Base-by-base conservation (phyloP, 2,329 filamentous ascomycete species). In the Aureobasidium sp. region DNA sequence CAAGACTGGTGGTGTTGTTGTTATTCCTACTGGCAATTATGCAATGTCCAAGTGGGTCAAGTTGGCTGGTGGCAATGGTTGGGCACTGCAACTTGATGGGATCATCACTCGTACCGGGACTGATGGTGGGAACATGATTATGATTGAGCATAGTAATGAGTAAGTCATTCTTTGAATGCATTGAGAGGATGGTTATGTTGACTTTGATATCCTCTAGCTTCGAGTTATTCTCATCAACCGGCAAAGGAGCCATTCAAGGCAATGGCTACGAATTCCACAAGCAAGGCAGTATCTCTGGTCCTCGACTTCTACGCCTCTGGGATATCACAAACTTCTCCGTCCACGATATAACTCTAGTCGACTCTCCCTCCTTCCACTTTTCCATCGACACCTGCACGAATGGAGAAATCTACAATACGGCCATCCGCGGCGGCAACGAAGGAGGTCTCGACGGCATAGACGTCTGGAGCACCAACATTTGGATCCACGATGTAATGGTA, bases 401-500 rank as follows among this genome's bases (percentile, higher is more conserved):
- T 69, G 85, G 85, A 16, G 85, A 88, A 71, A 73, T 86, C 4
- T 88, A 87, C 74, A 87, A 87, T 68, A 80, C 87, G 80, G 82
- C 81, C 11, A 84, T 88, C 65, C 82, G 84, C 6, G 85, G 85
- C 51, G 85, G 79, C 4, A 78, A 87, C 64, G 73, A 76, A 67
- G 85, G 85, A 55, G 85, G 84, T 54, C 74, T 88, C 7, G 87
- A 89, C 71, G 87, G 87, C 4, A 80, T 89, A 65, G 84, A 88
- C 71, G 79, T 88, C 5, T 86, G 80, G 77, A 81, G 82, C 16
- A 81, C 74, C 51, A 88, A 89, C 69, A 82, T 88, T 62, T 87
- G 84, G 82, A 77, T 88, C 55, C 87, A 89, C 71, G 87, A 90
- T 72, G 75, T 89, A 50, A 84, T 85, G 77, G 87, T 89, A 8